phyloP scores from a whole-genome alignment of 1,284 basidiomycete species.

The Ganoderma multipileum region DNA sequence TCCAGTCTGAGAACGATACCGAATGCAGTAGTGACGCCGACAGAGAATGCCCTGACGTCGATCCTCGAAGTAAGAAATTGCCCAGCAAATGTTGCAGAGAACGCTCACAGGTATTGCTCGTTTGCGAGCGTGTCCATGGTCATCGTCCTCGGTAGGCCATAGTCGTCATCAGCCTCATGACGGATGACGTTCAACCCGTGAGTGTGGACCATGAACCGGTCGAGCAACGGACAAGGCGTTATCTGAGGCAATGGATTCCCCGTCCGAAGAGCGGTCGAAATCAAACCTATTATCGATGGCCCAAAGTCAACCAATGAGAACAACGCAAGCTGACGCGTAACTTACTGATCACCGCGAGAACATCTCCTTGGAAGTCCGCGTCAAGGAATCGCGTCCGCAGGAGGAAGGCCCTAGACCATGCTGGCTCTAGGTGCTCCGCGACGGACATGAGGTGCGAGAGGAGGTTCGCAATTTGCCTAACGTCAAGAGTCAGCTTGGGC shows the following conservation, averaged over 20 bases:
- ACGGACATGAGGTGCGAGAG: constrained; percentile 72
- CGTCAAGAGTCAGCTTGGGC: constrained; percentile 11
- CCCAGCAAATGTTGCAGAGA: background rate
- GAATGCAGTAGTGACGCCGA: constrained; percentile 77
- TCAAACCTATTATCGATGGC: constrained; percentile 55
- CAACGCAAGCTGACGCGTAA: background rate
- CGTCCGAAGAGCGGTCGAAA: constrained; percentile 76
- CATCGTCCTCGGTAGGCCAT: constrained; percentile 67
- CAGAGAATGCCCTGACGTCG: constrained; percentile 65
- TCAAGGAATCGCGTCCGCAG: constrained; percentile 80
- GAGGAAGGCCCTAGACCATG: constrained; percentile 81
- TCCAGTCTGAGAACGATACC: constrained; percentile 73
- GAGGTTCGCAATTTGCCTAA: constrained; percentile 64
- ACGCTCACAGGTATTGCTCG: constrained; percentile 71
- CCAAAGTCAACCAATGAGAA: background rate
- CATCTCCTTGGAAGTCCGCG: constrained; percentile 84
- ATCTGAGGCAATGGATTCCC: constrained; percentile 85
- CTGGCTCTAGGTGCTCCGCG: constrained; percentile 68
- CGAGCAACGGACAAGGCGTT: constrained; percentile 82
- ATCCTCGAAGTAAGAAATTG: background rate
- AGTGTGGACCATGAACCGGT: constrained; percentile 71
- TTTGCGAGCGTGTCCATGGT: constrained; percentile 71
- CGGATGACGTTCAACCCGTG: constrained; percentile 71
- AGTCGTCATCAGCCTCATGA: constrained; percentile 71
- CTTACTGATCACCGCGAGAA: constrained; percentile 81